Evolutionary conservation across 768 basidiomycete genomes (phyloP), one percentile per base, ranked within the genome.

Genomic region (Podaxis sp.): DNA sequence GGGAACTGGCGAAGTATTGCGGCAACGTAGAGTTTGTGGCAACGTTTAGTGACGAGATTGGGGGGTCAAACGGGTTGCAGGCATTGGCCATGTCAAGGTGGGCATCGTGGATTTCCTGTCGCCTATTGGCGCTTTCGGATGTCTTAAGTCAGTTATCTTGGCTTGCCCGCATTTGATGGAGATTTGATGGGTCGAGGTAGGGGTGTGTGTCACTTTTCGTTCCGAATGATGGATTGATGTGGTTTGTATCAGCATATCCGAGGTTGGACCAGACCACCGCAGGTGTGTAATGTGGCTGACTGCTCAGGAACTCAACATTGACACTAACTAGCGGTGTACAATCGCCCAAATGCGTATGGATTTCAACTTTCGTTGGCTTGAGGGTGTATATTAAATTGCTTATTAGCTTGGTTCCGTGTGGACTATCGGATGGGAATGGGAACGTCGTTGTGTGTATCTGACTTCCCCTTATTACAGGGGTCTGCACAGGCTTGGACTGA

Each of bases 121-220:
- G 49, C 12, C 1, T 13, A 24, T 8, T 50, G 48, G 48, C 10
- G 13, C 11, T 10, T 24, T 10, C 11, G 20, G 22, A 22, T 24
- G 5, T 46, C 20, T 46, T 20, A 24, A 3, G 38, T 17, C 41
- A 81, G 79, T 69, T 71, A 76, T 54, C 75, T 74, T 50, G 70
- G 71, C 55, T 71, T 82, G 49, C 79, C 79, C 56, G 74, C 76
- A 44, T 69, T 81, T 54, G 78, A 80, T 67, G 80, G 76, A 3
- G 79, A 82, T 70, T 74, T 80, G 46, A 81, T 82, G 80, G 81
- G 80, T 36, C 76, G 81, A 66, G 74, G 74, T 73, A 30, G 15
- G 69, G 62, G 30, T n/a, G 5, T 40, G 28, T 48, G 66, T 75
- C 38, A 12, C 24, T 2, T 22, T 24, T 24, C 4, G 11, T 50